Percentiles rank a stretch among this genome's conserved stretches.
Conservation (phyloP, 805 yeast genomes). For the Yamadazyma akitaensis region DNA sequence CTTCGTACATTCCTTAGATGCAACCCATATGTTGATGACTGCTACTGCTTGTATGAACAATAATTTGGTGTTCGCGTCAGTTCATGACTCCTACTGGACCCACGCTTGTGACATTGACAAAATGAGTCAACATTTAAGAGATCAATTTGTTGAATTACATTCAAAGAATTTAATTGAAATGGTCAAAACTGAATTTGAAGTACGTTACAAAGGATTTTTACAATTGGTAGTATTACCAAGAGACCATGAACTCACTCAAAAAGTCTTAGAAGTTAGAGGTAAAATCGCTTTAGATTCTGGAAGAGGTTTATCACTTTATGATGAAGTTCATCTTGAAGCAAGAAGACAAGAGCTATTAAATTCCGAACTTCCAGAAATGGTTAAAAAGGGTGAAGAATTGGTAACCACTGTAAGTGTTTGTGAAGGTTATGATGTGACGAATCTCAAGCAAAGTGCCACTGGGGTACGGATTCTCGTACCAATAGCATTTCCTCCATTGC, state of each 20-base stretch:
- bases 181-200: conserved; percentile 74
- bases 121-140: conserved; percentile 70
- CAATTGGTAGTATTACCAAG: conserved; percentile 56
- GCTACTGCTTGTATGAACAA: conserved; percentile 70
- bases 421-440: conserved; percentile 26
- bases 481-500: conserved; percentile 65
- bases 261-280: conserved; percentile 48
- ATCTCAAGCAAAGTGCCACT: conserved; percentile 12
- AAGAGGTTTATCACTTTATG: conserved; percentile 58
- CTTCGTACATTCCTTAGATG: conserved; percentile 91
- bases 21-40: conserved; percentile 92
- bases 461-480: conserved; percentile 58
- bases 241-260: conserved; percentile 47
- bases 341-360: conserved; percentile 53
- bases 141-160: conserved; percentile 77
- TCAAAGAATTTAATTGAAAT: conserved; percentile 66
- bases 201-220: conserved; percentile 70
- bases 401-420: conserved; percentile 68
- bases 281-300: conserved; percentile 48
- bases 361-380: conserved; percentile 49
- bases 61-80: conserved; percentile 81
- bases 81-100: conserved; percentile 98
- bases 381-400: conserved; percentile 50
- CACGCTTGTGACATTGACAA: conserved; percentile 80
- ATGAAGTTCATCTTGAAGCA: conserved; percentile 71